Base-by-base conservation (phyloP, 2,329 filamentous ascomycete genomes). In the Arthrocladium fulminans region DNA sequence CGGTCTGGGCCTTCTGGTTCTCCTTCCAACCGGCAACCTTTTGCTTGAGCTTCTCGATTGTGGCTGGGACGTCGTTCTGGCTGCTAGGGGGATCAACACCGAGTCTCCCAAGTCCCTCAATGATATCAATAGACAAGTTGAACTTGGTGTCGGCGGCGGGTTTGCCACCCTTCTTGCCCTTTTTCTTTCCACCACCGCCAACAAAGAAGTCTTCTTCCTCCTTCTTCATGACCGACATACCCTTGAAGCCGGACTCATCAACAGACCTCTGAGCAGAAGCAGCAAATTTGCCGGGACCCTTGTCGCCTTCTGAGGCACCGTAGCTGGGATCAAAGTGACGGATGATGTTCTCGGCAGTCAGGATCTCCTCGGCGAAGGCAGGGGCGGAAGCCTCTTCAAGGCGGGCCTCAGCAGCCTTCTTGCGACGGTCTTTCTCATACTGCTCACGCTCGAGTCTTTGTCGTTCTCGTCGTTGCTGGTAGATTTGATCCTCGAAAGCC, bases 21-120 rank as follows among this genome's bases (percentile, higher is more conserved):
- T 79, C 74, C 76, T 94, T 95, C 88, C 90, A 98, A 68, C 84
- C 76, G 24, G 81, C 81, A 45, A 97, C 76, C 79, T 97, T 97
- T 63, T 81, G 86, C 71, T 90, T 88, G 61, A 97, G 79, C 75
- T 95, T 90, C 74, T 96, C 88, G 40, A 87, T 73, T 12, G 85
- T 80, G 51, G 74, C 73, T 22, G 89, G 81, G 12, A 97, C 82
- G 60, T 95, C 90, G 48, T 81, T 76, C 62, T 88, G 80, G 68
- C 81, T 86, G 77, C 90, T 88, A 25, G 92, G 92, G 45, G 90
- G 86, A 51, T 95, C 84, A 58, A 97, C 80, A 60, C 83, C 83
- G 64, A 97, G 77, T 68, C 85, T 84, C 57, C 80, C 74, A 57
- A 94, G 85, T 68, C 95, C 86, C 69, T 96, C 88, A 42, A 98